Base-by-base conservation (phyloP, 176 grass and related monocot genomes). In the Cenchrus americanus region DNA sequence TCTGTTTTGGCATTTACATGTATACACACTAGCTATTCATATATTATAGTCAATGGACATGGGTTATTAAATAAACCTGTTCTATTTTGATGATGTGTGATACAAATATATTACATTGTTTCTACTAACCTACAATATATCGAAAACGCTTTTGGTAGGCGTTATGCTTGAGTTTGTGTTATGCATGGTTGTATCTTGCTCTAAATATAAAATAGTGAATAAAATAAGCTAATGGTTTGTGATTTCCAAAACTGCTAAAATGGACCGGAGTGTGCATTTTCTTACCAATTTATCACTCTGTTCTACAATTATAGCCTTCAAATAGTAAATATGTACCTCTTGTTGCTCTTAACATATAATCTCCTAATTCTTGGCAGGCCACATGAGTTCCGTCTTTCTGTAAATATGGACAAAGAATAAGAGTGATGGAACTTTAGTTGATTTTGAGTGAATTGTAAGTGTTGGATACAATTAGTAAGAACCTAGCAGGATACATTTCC, bases 351-450 rank as follows among this genome's bases (percentile, higher is more conserved):
- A 34, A 71, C 2, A 19, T 52, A 10, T 41, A 42, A 60, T 69
- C 48, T 84, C 76, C 84, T 87, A 76, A 82, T 86, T 86, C 34
- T 77, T 72, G 88, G 71, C 49, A 86, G 66, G 58, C 57, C 15
- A 1, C 78, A 65, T 58, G 55, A 86, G 71, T 86, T 82, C 14
- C 5, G 2, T 81, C 47, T 62, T 81, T 14, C 62, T 81, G 43
- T 85, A 76, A 70, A 71, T 85, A 63, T 86, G 65, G 65, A 82
- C 53, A 77, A 70, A 63, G 62, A 69, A 51, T 85, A 77, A 86
- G 43, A 44, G 55, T 89, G 62, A 81, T 81, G 82, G 37, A 53
- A 81, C 34, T 75, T 89, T 81, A 57, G 14, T 26, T 64, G 70
- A 62, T 23, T 32, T 69, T 70, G 50, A 34, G 24, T 62, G 63